Base-by-base conservation (phyloP, 1,284 basidiomycete species). In the Volvariella volvacea region DNA sequence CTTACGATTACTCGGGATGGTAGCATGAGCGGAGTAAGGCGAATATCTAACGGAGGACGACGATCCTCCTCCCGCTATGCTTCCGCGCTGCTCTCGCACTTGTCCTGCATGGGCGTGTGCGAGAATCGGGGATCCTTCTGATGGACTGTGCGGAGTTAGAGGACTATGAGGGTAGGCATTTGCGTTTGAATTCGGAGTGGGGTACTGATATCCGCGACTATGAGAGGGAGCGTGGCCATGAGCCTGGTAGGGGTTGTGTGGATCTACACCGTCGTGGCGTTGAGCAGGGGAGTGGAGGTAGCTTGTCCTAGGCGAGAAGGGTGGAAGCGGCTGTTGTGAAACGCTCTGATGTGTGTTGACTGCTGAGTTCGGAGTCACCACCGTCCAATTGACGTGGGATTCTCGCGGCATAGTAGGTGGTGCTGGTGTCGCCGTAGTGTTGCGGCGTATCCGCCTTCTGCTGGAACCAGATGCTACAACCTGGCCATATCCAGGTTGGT, bases 401-500 rank as follows among this genome's bases (percentile, higher is more conserved):
- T 47, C 37, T 9, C 55, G 59, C 36, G 28, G 51, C 8, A 39
- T 38, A 34, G 21, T 49, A 40, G 37, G 43, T 15, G 37, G 22
- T 32, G 42, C 30, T 2, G 45, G 45, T n/a, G 41, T 41, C 14
- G 41, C 43, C 4, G 30, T 36, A 6, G 56, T 56, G 19, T 54
- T 66, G 45, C 81, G 74, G 22, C 83, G 74, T 14, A 75, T 63
- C 43, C 83, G 73, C 39, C 85, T 74, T 49, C 83, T 75, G 21
- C 74, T 74, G n/a, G 74, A 68, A 17, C 75, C 70, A 34, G 68
- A 74, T 39, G 80, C 73, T 15, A 88, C 74, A 37, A 89, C 79
- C 55, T 88, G 86, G 16, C 88, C 87, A 61, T 81, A 90, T 12
- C 86, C 87, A 33, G 86, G 76, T 52, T 88, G 86, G 61, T 88